Conservation (phyloP, 192 early-diverging fungal genomes). For the Entomortierella chlamydospora region DNA sequence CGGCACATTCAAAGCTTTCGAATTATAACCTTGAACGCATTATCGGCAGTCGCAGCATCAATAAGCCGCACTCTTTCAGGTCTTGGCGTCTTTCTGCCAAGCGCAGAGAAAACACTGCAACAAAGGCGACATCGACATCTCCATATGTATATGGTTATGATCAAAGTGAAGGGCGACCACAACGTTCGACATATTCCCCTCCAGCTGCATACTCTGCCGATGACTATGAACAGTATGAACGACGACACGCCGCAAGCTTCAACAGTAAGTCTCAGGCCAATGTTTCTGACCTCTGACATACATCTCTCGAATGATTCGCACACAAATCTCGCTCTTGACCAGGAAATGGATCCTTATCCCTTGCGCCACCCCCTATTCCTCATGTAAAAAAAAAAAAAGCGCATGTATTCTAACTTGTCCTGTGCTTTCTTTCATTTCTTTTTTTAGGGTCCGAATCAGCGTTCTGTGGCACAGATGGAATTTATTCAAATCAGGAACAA, state of each 20-base stretch:
- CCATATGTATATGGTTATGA: neutral
- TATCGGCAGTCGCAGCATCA: neutral
- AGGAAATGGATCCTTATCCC: neutral
- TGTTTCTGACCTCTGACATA: neutral
- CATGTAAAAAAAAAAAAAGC: neutral
- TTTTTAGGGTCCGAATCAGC: slow-evolving; percentile 12
- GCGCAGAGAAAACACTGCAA: neutral
- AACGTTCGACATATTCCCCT: slow-evolving; percentile 16
- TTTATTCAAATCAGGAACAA: slow-evolving; percentile 3
- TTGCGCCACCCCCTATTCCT: no score
- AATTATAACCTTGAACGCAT: neutral
- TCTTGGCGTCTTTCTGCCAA: neutral
- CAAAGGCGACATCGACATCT: neutral
- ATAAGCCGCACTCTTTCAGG: neutral
- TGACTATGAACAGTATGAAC: slow-evolving; percentile 8
- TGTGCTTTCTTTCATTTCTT: slow-evolving; percentile 8
- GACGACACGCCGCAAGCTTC: slow-evolving; percentile 5
- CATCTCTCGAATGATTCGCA: neutral
- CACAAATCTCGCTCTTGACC: neutral
- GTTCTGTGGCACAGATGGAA: slow-evolving; percentile 10
- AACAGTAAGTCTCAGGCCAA: slow-evolving; percentile 23
- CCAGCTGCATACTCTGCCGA: slow-evolving; percentile 9
- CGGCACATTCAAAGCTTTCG: neutral
- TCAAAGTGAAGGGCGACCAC: neutral
- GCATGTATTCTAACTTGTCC: slow-evolving; percentile 7